phyloP scores from a whole-genome alignment of 805 yeast species.

The Barnettozyma pratensis region DNA sequence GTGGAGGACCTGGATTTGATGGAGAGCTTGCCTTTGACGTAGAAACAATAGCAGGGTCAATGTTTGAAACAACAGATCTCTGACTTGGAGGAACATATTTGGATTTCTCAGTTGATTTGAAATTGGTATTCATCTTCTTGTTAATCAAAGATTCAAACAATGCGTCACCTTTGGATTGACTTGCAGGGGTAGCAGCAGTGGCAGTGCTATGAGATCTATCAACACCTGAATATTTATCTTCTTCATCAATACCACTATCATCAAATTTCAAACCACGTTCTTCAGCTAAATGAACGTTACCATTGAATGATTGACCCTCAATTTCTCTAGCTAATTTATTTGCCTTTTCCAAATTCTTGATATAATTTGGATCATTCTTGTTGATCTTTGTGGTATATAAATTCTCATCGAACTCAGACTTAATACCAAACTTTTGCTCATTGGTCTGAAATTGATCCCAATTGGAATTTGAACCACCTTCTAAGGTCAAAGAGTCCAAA shows the following conservation, averaged over 20 bases:
- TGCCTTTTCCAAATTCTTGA: slow-evolving; percentile 61
- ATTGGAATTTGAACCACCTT: slow-evolving; percentile 30
- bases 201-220: slow-evolving; percentile 12
- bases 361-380: slow-evolving; percentile 67
- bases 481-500: slow-evolving; percentile 28
- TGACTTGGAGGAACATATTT: slow-evolving; percentile 55
- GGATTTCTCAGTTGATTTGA: slow-evolving; percentile 35
- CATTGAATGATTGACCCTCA: slow-evolving; percentile 56
- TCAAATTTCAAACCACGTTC: slow-evolving; percentile 79
- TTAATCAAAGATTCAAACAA: slow-evolving; percentile 24
- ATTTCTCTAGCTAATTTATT: slow-evolving; percentile 80
- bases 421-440: slow-evolving; percentile 82
- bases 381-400: slow-evolving; percentile 78
- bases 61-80: slow-evolving; percentile 37
- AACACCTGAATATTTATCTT: slow-evolving; percentile 93
- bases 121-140: slow-evolving; percentile 32
- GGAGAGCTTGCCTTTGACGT: slow-evolving; percentile 30
- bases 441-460: slow-evolving; percentile 98
- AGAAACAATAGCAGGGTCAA: slow-evolving; percentile 64
- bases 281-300: slow-evolving; percentile 81
- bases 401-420: slow-evolving; percentile 76
- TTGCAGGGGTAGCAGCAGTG: slow-evolving; percentile 2
- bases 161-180: slow-evolving; percentile 20
- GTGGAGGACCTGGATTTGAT: background rate
- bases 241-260: slow-evolving; percentile 89